phyloP scores from a whole-genome alignment of 1,284 basidiomycete genomes.

The Pseudomicrostroma phylloplanum region DNA sequence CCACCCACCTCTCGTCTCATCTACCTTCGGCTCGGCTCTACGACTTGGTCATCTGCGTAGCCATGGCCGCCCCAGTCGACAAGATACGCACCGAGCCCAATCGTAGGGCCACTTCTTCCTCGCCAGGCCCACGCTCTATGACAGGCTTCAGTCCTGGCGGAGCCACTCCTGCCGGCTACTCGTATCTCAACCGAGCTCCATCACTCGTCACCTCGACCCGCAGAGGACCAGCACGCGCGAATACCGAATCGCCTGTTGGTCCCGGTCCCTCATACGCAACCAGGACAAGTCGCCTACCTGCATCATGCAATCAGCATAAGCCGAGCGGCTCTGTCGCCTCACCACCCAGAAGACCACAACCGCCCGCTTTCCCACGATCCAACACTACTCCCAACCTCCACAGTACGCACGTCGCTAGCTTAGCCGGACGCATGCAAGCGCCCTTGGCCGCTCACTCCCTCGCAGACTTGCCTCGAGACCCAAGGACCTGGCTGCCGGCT shows the following conservation, averaged over 20 bases:
- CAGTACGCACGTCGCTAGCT: slow-evolving; percentile 13
- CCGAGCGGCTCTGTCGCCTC: too few species aligned
- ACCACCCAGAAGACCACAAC: background rate
- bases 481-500: slow-evolving; percentile 38
- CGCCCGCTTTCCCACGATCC: slow-evolving; percentile 4
- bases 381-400: slow-evolving; percentile 17
- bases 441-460: slow-evolving; percentile 18
- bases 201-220: slow-evolving; percentile 37
- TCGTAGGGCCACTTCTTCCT: too few species aligned
- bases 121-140: too few species aligned
- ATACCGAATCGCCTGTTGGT: slow-evolving; percentile 6
- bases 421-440: slow-evolving; percentile 10
- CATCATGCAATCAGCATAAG: background rate
- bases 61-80: too few species aligned
- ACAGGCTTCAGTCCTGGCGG: slow-evolving; percentile 39
- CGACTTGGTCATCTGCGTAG: too few species aligned
- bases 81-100: too few species aligned
- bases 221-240: slow-evolving; percentile 18
- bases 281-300: background rate
- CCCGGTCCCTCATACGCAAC: background rate
- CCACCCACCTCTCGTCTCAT: too few species aligned
- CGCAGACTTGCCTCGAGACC: slow-evolving; percentile 27
- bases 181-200: slow-evolving; percentile 33
- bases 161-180: slow-evolving; percentile 35
- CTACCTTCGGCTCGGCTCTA: too few species aligned